A percentile compares a stretch with the other conserved stretches of the same genome.
phyloP scores from a whole-genome alignment of 1,139 yeast species.

The Blastobotrys elegans region DNA sequence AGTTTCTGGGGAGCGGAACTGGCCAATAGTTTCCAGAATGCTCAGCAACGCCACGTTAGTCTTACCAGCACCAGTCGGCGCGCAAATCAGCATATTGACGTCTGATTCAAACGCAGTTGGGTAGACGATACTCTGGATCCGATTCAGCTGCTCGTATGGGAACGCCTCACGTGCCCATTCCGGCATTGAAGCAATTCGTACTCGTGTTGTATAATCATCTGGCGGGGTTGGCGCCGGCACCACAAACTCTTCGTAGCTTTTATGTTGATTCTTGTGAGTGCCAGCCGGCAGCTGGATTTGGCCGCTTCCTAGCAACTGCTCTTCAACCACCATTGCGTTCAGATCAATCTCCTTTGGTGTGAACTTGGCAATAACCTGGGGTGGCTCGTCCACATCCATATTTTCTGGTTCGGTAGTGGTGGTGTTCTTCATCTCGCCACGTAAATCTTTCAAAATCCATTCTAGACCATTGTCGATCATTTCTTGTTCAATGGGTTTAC shows the following conservation, averaged over 20 bases:
- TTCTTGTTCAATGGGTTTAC: slow-evolving; percentile 30
- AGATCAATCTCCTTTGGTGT: slow-evolving; percentile 60
- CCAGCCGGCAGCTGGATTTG: slow-evolving; percentile 74
- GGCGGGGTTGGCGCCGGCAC: slow-evolving; percentile 70
- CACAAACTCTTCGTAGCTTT: slow-evolving; percentile 78
- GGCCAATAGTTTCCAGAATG: slow-evolving; percentile 55
- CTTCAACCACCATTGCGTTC: slow-evolving; percentile 59
- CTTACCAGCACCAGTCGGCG: slow-evolving; percentile 99
- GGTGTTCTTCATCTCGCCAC: slow-evolving; percentile 27
- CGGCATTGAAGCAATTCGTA: slow-evolving; percentile 63
- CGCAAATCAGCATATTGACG: slow-evolving; percentile 76
- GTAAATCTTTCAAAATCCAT: slow-evolving; percentile 30
- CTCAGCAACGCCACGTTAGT: slow-evolving; percentile 91
- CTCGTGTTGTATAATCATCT: slow-evolving; percentile 45
- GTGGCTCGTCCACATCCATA: slow-evolving; percentile 29
- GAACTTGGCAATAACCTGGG: neutral
- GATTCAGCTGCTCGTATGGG: slow-evolving; percentile 49
- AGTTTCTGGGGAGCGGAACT: slow-evolving; percentile 42
- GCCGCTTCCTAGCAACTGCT: slow-evolving; percentile 62
- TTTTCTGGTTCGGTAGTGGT: slow-evolving; percentile 16
- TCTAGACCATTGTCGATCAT: slow-evolving; percentile 36
- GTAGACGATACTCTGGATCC: slow-evolving; percentile 77
- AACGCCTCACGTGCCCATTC: slow-evolving; percentile 79
- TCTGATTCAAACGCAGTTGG: slow-evolving; percentile 72
- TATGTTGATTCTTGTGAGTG: slow-evolving; percentile 69